A percentile compares a stretch with the other conserved stretches of the same genome.
These are phyloP conservation scores for Akanthomyces uredinophilus DNA, from an alignment of 2,329 filamentous ascomycete genomes.

Conservation along the genomic window DNA sequence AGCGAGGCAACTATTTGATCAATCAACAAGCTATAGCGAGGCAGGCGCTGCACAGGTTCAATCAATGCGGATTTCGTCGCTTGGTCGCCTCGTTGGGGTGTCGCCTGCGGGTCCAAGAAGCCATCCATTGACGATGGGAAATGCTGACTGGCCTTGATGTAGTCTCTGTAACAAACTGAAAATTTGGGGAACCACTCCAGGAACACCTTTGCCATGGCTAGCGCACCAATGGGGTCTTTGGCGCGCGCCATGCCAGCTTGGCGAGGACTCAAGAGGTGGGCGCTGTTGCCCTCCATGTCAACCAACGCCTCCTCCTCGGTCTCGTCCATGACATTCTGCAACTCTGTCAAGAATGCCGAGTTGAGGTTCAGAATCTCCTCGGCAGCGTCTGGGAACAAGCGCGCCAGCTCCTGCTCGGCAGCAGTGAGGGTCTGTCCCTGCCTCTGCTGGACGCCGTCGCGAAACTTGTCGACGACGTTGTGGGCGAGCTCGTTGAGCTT, in stretches of 20 bases:
- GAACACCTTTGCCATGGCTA: slow-evolving; percentile 73
- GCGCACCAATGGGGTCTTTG: slow-evolving; percentile 72
- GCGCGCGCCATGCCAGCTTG: slow-evolving; percentile 40
- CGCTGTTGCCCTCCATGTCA: slow-evolving; percentile 62
- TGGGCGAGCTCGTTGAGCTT: slow-evolving; percentile 82
- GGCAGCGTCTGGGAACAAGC: slow-evolving; percentile 75
- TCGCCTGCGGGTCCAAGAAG: slow-evolving; percentile 75
- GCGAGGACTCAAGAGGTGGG: slow-evolving; percentile 37
- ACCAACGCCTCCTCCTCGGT: slow-evolving; percentile 74
- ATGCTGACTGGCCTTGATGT: slow-evolving; percentile 83
- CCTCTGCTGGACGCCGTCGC: slow-evolving; percentile 59
- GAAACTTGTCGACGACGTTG: slow-evolving; percentile 74
- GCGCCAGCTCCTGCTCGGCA: slow-evolving; percentile 64
- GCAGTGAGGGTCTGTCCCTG: slow-evolving; percentile 62
- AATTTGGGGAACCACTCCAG: slow-evolving; percentile 93
- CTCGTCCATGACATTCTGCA: slow-evolving; percentile 72
- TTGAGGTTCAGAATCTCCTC: slow-evolving; percentile 80
- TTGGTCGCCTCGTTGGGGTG: slow-evolving; percentile 64
- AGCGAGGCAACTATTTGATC: slow-evolving; percentile 88
- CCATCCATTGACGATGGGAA: slow-evolving; percentile 76
- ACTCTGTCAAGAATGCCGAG: slow-evolving; percentile 68
- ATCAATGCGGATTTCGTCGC: slow-evolving; percentile 86
- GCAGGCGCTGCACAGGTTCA: slow-evolving; percentile 90
- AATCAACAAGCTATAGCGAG: slow-evolving; percentile 91
- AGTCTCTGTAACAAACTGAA: slow-evolving; percentile 84